Conservation (phyloP, 192 early-diverging fungal genomes). For the Rhizoclosmatium globosum region DNA sequence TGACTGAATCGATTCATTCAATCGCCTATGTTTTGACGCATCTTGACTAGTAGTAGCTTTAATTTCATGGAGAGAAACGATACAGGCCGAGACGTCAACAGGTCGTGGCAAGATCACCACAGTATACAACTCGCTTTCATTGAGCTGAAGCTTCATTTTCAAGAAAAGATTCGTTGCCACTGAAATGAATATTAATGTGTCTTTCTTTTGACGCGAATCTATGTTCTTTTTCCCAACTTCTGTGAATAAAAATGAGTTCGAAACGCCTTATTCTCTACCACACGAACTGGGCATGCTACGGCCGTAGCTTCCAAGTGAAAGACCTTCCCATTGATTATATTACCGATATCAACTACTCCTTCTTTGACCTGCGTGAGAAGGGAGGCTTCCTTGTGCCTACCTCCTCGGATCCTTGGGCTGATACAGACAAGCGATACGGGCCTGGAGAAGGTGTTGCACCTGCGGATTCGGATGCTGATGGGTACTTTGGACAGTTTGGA, state of each 20-base stretch:
- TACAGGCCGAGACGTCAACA: too few relatives aligned
- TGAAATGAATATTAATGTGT: too few relatives aligned
- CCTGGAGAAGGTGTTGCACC: conserved; percentile 48
- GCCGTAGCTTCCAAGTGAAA: conserved; percentile 58
- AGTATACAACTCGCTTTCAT: too few relatives aligned
- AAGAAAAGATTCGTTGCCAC: too few relatives aligned
- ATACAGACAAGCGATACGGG: conserved; percentile 54
- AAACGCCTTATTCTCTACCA: conserved; percentile 55
- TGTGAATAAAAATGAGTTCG: not conserved
- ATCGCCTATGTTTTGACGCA: too few relatives aligned
- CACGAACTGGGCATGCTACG: conserved; percentile 61
- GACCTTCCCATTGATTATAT: conserved; percentile 60
- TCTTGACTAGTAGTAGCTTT: too few relatives aligned
- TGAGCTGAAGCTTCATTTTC: too few relatives aligned
- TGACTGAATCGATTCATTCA: too few relatives aligned
- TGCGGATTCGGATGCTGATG: conserved; percentile 44
- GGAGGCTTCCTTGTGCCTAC: conserved; percentile 41
- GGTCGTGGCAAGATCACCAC: too few relatives aligned
- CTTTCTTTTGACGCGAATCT: too few relatives aligned
- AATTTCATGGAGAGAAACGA: too few relatives aligned
- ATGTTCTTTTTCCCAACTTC: too few relatives aligned
- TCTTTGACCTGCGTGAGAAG: conserved; percentile 52
- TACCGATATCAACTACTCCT: conserved; percentile 61
- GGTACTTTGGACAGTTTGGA: conserved; percentile 56
- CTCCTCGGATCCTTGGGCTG: conserved; percentile 55